Evolutionary conservation across 345 rosid genomes (phyloP), one percentile per base, ranked within the genome.

Genomic region (Corchorus capsularis): DNA sequence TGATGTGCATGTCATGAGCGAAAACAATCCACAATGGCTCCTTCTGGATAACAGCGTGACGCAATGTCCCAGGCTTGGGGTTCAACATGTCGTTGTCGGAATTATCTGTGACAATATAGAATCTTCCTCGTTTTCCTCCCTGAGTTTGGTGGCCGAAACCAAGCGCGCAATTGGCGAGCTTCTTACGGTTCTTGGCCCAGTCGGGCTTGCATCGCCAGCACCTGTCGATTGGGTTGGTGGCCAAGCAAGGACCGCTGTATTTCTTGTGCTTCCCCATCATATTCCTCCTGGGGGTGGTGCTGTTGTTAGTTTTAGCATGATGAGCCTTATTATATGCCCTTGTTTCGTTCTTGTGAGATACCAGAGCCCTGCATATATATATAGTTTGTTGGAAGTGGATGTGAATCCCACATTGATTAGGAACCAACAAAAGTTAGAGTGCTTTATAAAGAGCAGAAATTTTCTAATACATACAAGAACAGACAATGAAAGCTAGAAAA

Each of bases 21-120:
- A 94, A 94, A 52, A 81, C 82, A 83, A 94, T 94, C 97, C 98
- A 94, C 50, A 89, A 87, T 0, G 98, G 97, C 75, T 77, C 84
- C 14, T 82, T 79, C 70, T 88, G 85, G 73, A 88, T 87, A 79
- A 87, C 97, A 0, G 92, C 97, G 14, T 90, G 82, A 19, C 97
- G 89, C 41, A 93, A 83, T 2, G 98, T 93, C 71, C 97, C 98
- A 1, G 83, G 89, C 65, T 77, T 93, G 1, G 97, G 95, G 81
- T 85, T 82, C 5, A 71, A 1, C 56, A 94, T 13, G 43, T 90
- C 85, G 17, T 79, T 0, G 76, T 94, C 98, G 0, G 94, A 80
- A 2, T 72, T 15, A 22, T 91, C 91, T 0, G 84, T 87, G 27
- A 94, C 98, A 0, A 87, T 73, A 65, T 93, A 94, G 76, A 73